These are phyloP conservation scores for Fusarium bactridioides DNA, from an alignment of 2,329 filamentous ascomycete species.

Conservation along the genomic window DNA sequence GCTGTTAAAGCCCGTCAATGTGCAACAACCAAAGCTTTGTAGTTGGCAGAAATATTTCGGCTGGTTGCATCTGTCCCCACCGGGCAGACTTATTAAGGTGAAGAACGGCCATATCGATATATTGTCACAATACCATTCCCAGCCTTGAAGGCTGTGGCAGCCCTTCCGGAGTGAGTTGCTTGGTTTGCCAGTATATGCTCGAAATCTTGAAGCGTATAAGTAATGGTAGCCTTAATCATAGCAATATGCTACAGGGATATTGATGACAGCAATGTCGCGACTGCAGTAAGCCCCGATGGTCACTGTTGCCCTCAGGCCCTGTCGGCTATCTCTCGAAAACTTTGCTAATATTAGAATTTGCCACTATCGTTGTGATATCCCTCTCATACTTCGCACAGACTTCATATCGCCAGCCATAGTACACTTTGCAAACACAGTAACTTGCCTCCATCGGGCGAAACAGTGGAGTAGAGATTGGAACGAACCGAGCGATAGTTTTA, in stretches of 20 bases:
- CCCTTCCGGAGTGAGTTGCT: background rate
- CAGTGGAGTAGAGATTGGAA: background rate
- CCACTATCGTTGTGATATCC: constrained; percentile 30
- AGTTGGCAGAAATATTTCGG: constrained; percentile 3
- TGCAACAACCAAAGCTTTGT: constrained; percentile 11
- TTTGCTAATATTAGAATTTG: constrained; percentile 26
- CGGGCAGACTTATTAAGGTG: background rate
- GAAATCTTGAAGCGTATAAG: background rate
- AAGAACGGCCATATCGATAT: constrained; percentile 7
- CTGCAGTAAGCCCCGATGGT: constrained; percentile 14
- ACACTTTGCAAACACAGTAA: constrained; percentile 8
- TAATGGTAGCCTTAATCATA: background rate
- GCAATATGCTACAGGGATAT: constrained; percentile 6
- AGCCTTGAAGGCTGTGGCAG: background rate
- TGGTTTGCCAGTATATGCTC: background rate
- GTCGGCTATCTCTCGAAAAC: constrained; percentile 23
- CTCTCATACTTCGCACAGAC: constrained; percentile 13
- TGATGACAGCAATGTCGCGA: constrained; percentile 21
- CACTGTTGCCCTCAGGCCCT: background rate
- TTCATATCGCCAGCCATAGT: constrained; percentile 5
- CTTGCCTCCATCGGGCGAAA: background rate
- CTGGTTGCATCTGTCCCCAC: constrained; percentile 17
- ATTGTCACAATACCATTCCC: background rate
- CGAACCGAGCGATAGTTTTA: background rate
- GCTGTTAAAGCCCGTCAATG: constrained; percentile 26